phyloP scores from a whole-genome alignment of 2,329 filamentous ascomycete genomes.

The Aspergillus puulaauensis region DNA sequence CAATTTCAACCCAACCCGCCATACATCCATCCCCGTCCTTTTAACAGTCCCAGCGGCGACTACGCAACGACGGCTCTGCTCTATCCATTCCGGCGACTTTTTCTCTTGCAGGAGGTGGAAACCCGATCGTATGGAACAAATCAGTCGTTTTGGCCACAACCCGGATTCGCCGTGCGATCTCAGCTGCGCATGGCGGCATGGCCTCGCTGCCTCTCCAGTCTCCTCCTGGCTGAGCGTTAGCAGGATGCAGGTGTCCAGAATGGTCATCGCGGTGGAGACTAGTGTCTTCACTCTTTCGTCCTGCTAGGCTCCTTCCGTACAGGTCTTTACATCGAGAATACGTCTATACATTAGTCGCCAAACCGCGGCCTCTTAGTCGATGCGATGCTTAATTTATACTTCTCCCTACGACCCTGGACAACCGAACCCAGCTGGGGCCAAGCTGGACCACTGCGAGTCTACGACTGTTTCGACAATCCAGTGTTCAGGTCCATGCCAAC shows the following conservation, averaged over 20 bases:
- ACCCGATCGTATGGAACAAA: slow-evolving; percentile 27
- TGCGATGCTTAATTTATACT: slow-evolving; percentile 9
- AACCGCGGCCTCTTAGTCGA: background rate
- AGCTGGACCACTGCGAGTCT: background rate
- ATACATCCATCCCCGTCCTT: background rate
- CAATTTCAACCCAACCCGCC: background rate
- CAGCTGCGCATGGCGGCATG: slow-evolving; percentile 17
- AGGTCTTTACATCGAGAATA: slow-evolving; percentile 3
- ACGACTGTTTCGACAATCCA: too few species aligned
- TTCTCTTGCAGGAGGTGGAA: slow-evolving; percentile 18
- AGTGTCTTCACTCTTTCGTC: background rate
- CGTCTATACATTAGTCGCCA: slow-evolving; percentile 1
- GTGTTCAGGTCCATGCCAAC: background rate
- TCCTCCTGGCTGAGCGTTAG: slow-evolving; percentile 14
- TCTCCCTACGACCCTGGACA: background rate
- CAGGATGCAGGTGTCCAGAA: slow-evolving; percentile 26
- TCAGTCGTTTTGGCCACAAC: slow-evolving; percentile 14
- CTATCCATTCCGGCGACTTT: slow-evolving; percentile 15
- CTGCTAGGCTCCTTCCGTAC: background rate
- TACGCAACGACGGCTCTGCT: background rate
- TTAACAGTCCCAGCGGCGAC: background rate
- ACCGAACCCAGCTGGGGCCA: background rate
- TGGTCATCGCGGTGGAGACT: slow-evolving; percentile 18
- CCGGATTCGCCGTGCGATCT: slow-evolving; percentile 25
- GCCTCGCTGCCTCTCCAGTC: slow-evolving; percentile 1